Evolutionary conservation across 78 protist genomes (phyloP).

Genomic region (Monosiga brevicollis): DNA sequence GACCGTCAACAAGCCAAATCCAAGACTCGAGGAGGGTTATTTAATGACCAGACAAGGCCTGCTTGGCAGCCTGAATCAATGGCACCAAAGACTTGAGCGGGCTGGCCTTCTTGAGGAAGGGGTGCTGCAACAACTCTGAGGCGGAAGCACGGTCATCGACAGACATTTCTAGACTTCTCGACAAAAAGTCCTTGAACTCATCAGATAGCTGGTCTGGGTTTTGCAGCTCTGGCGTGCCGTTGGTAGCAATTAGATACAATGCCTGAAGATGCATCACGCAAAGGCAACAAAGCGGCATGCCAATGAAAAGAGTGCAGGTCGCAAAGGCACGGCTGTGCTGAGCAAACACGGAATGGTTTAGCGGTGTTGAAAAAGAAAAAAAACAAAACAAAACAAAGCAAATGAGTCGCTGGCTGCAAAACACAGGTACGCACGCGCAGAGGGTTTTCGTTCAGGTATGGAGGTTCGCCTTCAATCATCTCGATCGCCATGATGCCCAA

Average conservation of each 20-base stretch:
- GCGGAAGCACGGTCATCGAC: conserved; percentile 43
- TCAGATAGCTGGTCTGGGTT: conserved; percentile 45
- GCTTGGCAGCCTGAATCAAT: conserved; percentile 15
- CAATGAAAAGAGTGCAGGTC: too few species aligned
- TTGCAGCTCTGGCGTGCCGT: conserved; percentile 68
- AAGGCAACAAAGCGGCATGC: too few species aligned
- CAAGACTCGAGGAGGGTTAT: not conserved
- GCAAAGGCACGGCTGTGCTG: too few species aligned
- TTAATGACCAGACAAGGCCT: not conserved
- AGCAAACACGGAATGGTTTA: too few species aligned
- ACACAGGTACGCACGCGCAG: conserved; percentile 33
- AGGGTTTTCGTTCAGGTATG: conserved; percentile 78
- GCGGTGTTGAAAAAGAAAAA: too few species aligned
- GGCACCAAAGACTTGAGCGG: conserved; percentile 21
- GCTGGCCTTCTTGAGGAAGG: conserved; percentile 37
- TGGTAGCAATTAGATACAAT: conserved; percentile 73
- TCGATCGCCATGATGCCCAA: conserved; percentile 81
- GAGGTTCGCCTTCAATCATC: conserved; percentile 85
- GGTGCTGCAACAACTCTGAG: conserved; percentile 34
- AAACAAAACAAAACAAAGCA: not conserved
- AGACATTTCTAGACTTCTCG: conserved; percentile 59
- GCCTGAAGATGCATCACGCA: too few species aligned
- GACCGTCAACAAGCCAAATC: not conserved
- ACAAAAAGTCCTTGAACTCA: conserved; percentile 63
- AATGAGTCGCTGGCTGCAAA: not conserved